Evolutionary conservation across 208 protist species (phyloP).

Genomic region (Jaenimonas drosophilae): DNA sequence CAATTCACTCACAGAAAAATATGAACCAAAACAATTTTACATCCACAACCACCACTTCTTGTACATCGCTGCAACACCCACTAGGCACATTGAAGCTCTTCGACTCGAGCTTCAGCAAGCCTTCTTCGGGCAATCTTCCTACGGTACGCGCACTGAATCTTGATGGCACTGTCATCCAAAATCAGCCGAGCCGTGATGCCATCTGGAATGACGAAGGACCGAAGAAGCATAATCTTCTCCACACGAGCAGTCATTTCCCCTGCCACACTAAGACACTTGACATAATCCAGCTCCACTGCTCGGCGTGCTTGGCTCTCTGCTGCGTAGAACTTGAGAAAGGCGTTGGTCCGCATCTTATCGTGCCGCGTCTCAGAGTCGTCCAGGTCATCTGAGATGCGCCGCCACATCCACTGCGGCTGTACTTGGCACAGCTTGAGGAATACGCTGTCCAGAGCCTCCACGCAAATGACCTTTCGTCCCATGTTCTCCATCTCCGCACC

Average conservation of each 20-base stretch:
- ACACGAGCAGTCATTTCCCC: constrained; percentile 7
- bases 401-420: constrained; percentile 24
- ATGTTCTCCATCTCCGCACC: background rate
- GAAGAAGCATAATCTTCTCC: constrained; percentile 19
- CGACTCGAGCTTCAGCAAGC: too few relatives aligned
- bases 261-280: background rate
- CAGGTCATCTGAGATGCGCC: constrained; percentile 1
- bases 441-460: constrained; percentile 19
- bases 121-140: constrained; percentile 15
- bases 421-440: constrained; percentile 34
- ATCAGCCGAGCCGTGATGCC: background rate
- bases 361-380: background rate
- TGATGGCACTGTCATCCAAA: constrained; percentile 15
- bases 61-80: too few relatives aligned
- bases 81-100: too few relatives aligned
- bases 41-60: too few relatives aligned
- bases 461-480: constrained; percentile 1
- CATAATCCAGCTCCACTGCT: constrained; percentile 7
- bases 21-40: too few relatives aligned
- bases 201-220: background rate
- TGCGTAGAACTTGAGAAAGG: background rate
- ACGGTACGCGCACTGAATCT: constrained; percentile 34
- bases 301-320: constrained; percentile 9
- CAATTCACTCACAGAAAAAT: too few relatives aligned
- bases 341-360: background rate